Conservation (phyloP, 306 rosid genomes). For the Vachellia pachyceras region DNA sequence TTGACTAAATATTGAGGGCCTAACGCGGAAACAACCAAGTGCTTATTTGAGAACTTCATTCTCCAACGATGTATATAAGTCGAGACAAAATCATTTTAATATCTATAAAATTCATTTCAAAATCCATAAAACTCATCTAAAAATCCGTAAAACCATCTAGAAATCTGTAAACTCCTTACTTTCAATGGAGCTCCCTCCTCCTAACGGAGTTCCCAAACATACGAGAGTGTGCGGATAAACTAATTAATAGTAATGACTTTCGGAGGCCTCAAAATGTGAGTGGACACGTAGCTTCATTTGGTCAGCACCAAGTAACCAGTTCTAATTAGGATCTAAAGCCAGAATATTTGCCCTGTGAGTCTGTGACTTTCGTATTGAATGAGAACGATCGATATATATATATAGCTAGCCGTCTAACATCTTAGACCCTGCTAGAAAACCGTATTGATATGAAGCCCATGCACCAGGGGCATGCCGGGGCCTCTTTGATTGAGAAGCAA, state of each 20-base stretch:
- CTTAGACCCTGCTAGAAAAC: slow-evolving; percentile 1
- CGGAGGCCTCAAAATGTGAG: not conserved
- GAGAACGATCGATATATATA: not conserved
- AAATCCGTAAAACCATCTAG: too few species aligned
- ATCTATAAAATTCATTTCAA: too few species aligned
- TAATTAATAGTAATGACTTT: not conserved
- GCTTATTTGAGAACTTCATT: too few species aligned
- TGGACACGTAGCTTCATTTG: not conserved
- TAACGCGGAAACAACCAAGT: not conserved
- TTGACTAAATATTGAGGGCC: not conserved
- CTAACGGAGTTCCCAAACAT: too few species aligned
- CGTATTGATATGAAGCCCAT: not conserved
- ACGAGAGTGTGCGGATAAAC: not conserved
- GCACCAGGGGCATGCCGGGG: not conserved
- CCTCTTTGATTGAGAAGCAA: not conserved
- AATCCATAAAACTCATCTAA: too few species aligned
- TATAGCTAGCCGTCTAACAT: not conserved
- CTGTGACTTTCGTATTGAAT: too few species aligned
- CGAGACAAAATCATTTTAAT: too few species aligned
- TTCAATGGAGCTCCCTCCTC: too few species aligned
- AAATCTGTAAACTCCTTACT: too few species aligned
- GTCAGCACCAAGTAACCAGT: not conserved
- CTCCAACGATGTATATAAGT: too few species aligned
- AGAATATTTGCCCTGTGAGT: not conserved
- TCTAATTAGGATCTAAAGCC: not conserved